These are phyloP conservation scores for Myxozyma neotropica DNA, from an alignment of 805 yeast species.

Conservation along the genomic window DNA sequence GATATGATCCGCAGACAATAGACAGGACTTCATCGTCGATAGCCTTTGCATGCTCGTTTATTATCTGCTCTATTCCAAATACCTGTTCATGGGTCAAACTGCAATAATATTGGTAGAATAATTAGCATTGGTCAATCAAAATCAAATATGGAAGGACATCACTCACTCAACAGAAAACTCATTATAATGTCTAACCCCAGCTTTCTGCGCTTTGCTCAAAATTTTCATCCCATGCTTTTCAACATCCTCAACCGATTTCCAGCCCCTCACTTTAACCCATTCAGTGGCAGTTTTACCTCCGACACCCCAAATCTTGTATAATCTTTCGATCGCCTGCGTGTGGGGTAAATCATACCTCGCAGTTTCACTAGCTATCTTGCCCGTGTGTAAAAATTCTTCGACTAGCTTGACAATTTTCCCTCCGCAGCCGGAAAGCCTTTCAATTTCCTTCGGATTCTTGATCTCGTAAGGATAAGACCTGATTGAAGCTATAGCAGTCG, in stretches of 20 bases:
- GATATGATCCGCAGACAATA: conserved; percentile 31
- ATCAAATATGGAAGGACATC: neutral
- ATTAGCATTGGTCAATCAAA: neutral
- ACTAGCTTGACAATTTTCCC: conserved; percentile 26
- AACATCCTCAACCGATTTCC: conserved; percentile 29
- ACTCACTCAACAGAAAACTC: conserved; percentile 27
- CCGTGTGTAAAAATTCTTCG: conserved; percentile 28
- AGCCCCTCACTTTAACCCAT: conserved; percentile 30
- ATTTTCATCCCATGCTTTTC: conserved; percentile 16
- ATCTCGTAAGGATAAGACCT: conserved; percentile 30
- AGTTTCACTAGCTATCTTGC: conserved; percentile 28
- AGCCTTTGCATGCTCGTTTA: conserved; percentile 10
- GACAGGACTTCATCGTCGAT: conserved; percentile 10
- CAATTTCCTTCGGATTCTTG: conserved; percentile 13
- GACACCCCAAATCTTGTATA: conserved; percentile 34
- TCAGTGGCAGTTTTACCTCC: conserved; percentile 28
- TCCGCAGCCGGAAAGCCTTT: conserved; percentile 32
- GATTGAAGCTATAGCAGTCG: conserved; percentile 31
- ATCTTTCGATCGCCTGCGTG: conserved; percentile 14
- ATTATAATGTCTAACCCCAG: conserved; percentile 29
- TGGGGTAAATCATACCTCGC: conserved; percentile 11
- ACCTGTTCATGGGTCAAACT: conserved; percentile 28
- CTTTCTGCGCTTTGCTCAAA: conserved; percentile 24
- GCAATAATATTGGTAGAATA: neutral
- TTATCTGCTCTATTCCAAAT: conserved; percentile 12